Percentiles rank a stretch among this genome's conserved stretches.
Evolutionary conservation across 345 rosid species (phyloP).

Genomic region (Eucalyptus dawsonii): DNA sequence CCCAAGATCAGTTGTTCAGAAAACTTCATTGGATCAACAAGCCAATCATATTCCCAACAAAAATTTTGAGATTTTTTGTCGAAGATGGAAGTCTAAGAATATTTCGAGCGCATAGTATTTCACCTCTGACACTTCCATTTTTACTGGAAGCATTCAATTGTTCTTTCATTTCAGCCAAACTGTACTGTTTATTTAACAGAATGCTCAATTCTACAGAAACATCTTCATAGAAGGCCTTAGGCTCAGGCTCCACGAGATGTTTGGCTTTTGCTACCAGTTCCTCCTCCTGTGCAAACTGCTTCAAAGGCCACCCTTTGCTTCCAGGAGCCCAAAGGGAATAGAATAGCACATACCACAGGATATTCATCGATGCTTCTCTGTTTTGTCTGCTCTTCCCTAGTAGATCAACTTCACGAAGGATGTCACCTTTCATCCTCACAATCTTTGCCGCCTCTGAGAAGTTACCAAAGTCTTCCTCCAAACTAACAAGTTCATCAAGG

Average conservation of each 20-base stretch:
- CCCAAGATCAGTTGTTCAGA: not conserved
- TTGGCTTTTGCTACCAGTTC: conserved; percentile 25
- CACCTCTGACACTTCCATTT: conserved; percentile 11
- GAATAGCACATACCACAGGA: conserved; percentile 16
- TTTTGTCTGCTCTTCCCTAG: conserved; percentile 15
- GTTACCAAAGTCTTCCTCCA: conserved; percentile 7
- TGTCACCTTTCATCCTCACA: conserved; percentile 22
- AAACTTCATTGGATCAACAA: not conserved
- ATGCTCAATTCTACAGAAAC: conserved; percentile 14
- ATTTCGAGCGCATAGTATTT: conserved; percentile 15
- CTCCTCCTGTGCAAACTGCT: conserved; percentile 14
- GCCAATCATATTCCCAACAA: conserved; percentile 12
- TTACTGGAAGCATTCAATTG: conserved; percentile 9
- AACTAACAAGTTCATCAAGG: conserved; percentile 5
- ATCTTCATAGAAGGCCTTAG: conserved; percentile 8
- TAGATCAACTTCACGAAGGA: conserved; percentile 15
- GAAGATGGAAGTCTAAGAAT: conserved; percentile 23
- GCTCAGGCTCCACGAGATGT: conserved; percentile 3
- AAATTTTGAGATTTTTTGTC: conserved; percentile 1
- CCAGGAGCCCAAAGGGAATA: conserved; percentile 29
- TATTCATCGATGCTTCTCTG: conserved; percentile 15
- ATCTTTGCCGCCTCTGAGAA: conserved; percentile 4
- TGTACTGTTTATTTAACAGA: not conserved
- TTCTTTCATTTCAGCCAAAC: conserved; percentile 7
- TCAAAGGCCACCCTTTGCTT: conserved; percentile 37